A percentile compares a stretch with the other conserved stretches of the same genome.
These are phyloP conservation scores for Zarea fungicola DNA, from an alignment of 2,329 filamentous ascomycete species.

Conservation along the genomic window DNA sequence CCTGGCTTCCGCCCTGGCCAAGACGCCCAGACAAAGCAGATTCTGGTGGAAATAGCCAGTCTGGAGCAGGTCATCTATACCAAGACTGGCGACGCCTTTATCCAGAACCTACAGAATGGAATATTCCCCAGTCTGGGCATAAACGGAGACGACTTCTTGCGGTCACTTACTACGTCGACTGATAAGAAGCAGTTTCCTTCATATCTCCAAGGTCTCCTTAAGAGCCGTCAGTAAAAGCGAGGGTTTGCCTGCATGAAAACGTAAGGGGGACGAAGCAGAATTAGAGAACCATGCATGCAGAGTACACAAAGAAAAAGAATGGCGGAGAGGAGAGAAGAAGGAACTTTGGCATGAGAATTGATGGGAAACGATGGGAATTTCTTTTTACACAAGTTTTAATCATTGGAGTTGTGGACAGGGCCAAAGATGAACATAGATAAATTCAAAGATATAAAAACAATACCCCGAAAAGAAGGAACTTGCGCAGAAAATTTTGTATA, in stretches of 20 bases:
- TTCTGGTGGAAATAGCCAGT: constrained; percentile 79
- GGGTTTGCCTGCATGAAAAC: background rate
- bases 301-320: background rate
- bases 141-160: constrained; percentile 55
- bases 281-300: background rate
- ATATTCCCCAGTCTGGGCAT: constrained; percentile 63
- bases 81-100: constrained; percentile 81
- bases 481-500: background rate
- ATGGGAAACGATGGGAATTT: background rate
- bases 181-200: constrained; percentile 58
- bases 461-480: too few species aligned
- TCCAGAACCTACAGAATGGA: constrained; percentile 58
- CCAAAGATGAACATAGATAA: constrained; percentile 8
- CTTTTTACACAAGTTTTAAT: constrained; percentile 1
- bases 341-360: background rate
- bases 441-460: constrained; percentile 8
- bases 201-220: constrained; percentile 58
- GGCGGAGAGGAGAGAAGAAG: too few species aligned
- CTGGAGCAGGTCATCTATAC: constrained; percentile 85
- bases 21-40: constrained; percentile 84
- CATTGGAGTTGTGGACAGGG: constrained; percentile 10
- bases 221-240: constrained; percentile 31
- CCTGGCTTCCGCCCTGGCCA: constrained; percentile 69
- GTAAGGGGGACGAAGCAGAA: background rate
- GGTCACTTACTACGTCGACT: constrained; percentile 50